Percentiles rank a stretch among this genome's conserved stretches.
Evolutionary conservation across 2,329 filamentous ascomycete species (phyloP).

Genomic region (Microsporum canis): DNA sequence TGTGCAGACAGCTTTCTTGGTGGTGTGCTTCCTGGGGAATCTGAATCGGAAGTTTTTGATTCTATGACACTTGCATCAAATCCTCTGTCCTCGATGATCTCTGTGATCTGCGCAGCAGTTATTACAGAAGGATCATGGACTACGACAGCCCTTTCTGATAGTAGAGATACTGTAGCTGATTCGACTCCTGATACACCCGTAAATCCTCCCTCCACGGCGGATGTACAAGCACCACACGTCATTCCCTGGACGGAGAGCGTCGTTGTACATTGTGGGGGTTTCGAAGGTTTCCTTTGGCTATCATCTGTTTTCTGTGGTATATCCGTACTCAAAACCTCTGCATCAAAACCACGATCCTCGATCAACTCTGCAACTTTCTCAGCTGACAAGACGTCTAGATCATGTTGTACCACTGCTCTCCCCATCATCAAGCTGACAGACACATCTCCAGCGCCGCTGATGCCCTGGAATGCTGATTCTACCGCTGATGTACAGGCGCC

Average conservation of each 20-base stretch:
- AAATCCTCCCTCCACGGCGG: conserved; percentile 71
- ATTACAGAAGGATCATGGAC: conserved; percentile 57
- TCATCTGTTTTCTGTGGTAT: conserved; percentile 45
- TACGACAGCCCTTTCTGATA: conserved; percentile 75
- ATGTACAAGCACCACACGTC: conserved; percentile 85
- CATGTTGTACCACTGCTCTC: conserved; percentile 85
- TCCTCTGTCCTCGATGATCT: conserved; percentile 42
- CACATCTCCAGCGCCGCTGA: conserved; percentile 71
- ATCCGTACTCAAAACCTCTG: conserved; percentile 74
- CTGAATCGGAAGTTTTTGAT: conserved; percentile 49
- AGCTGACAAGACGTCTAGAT: conserved; percentile 60
- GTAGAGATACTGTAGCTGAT: conserved; percentile 67
- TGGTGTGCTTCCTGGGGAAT: conserved; percentile 17
- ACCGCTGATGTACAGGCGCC: conserved; percentile 93
- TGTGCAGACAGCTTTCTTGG: conserved; percentile 26
- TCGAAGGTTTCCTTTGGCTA: conserved; percentile 22
- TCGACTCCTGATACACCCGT: conserved; percentile 61
- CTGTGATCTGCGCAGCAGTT: conserved; percentile 36
- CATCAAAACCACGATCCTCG: conserved; percentile 86
- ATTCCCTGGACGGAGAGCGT: conserved; percentile 74
- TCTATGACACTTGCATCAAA: conserved; percentile 45
- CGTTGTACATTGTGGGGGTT: conserved; percentile 46
- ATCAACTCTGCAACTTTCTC: conserved; percentile 74
- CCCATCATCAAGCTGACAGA: conserved; percentile 93
- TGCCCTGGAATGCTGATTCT: conserved; percentile 74